A percentile compares a stretch with the other conserved stretches of the same genome.
Conservation (phyloP, 202 grass and related monocot genomes). For the Panicum hallii region DNA sequence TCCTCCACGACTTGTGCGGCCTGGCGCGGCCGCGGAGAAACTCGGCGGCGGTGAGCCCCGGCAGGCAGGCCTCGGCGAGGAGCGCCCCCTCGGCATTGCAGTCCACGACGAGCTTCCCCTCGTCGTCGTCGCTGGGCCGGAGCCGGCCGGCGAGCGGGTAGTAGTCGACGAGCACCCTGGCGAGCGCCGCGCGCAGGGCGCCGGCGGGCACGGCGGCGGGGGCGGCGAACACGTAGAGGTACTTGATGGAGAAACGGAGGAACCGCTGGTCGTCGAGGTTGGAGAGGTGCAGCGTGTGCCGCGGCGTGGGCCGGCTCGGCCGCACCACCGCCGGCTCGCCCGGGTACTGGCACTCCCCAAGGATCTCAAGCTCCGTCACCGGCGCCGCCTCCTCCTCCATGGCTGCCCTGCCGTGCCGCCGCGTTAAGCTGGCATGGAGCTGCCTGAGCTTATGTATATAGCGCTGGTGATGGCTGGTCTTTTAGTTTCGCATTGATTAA, state of each 20-base stretch:
- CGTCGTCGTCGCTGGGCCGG: slow-evolving; percentile 41
- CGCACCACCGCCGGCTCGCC: slow-evolving; percentile 49
- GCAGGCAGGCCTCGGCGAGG: slow-evolving; percentile 57
- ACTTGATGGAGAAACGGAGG: slow-evolving; percentile 98
- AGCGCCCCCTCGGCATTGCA: slow-evolving; percentile 89
- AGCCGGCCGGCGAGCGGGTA: slow-evolving; percentile 83
- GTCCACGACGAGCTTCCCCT: slow-evolving; percentile 67
- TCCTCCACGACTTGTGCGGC: slow-evolving; percentile 87
- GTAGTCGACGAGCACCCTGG: slow-evolving; percentile 71
- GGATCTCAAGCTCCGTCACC: slow-evolving; percentile 56
- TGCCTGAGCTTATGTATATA: background rate
- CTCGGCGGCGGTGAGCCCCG: slow-evolving; percentile 55
- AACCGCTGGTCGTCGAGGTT: slow-evolving; percentile 97
- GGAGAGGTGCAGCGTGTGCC: slow-evolving; percentile 70
- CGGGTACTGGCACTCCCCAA: slow-evolving; percentile 67
- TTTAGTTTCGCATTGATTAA: background rate
- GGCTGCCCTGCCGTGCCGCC: background rate
- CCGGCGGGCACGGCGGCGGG: slow-evolving; percentile 39
- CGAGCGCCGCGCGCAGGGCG: slow-evolving; percentile 56
- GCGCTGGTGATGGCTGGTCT: background rate
- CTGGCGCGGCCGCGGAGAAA: slow-evolving; percentile 41
- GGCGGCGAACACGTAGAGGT: slow-evolving; percentile 71
- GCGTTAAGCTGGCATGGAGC: background rate
- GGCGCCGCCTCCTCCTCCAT: slow-evolving; percentile 8
- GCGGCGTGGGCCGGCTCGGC: slow-evolving; percentile 59